phyloP scores from a whole-genome alignment of 306 rosid genomes.

The Vigna unguiculata region DNA sequence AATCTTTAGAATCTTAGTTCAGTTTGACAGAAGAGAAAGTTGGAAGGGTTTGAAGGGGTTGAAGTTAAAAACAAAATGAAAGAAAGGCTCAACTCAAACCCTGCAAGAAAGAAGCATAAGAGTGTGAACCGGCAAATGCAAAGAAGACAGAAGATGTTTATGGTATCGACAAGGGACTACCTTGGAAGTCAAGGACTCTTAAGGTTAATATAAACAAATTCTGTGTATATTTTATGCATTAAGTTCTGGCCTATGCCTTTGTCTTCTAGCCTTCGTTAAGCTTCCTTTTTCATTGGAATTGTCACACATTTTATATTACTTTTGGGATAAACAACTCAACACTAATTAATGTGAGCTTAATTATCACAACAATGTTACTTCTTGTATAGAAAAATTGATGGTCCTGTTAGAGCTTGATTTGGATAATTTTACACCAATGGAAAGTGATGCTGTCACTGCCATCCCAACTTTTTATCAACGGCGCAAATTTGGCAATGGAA shows the following conservation, averaged over 20 bases:
- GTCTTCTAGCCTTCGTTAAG: slow-evolving; percentile 46
- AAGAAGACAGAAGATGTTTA: slow-evolving; percentile 46
- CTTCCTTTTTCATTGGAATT: slow-evolving; percentile 46
- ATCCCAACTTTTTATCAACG: neutral
- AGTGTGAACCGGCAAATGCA: slow-evolving; percentile 44
- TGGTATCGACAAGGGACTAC: slow-evolving; percentile 59
- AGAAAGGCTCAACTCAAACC: slow-evolving; percentile 37
- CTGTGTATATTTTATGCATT: slow-evolving; percentile 26
- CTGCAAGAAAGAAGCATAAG: slow-evolving; percentile 32
- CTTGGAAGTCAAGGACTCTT: slow-evolving; percentile 63
- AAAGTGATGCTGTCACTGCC: slow-evolving; percentile 9
- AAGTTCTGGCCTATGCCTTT: slow-evolving; percentile 35
- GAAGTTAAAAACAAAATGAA: slow-evolving; percentile 18
- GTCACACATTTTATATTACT: slow-evolving; percentile 39
- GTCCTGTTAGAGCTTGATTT: neutral
- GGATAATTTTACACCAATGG: neutral
- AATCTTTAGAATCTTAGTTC: slow-evolving; percentile 23
- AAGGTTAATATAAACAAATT: slow-evolving; percentile 35
- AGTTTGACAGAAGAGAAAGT: neutral
- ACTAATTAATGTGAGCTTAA: neutral
- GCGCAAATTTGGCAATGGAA: neutral
- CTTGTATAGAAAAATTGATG: neutral
- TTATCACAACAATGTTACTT: neutral
- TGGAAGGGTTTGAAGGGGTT: neutral
- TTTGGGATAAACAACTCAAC: neutral